Conservation (phyloP, 2,329 filamentous ascomycete genomes). For the Colletotrichum filicis region DNA sequence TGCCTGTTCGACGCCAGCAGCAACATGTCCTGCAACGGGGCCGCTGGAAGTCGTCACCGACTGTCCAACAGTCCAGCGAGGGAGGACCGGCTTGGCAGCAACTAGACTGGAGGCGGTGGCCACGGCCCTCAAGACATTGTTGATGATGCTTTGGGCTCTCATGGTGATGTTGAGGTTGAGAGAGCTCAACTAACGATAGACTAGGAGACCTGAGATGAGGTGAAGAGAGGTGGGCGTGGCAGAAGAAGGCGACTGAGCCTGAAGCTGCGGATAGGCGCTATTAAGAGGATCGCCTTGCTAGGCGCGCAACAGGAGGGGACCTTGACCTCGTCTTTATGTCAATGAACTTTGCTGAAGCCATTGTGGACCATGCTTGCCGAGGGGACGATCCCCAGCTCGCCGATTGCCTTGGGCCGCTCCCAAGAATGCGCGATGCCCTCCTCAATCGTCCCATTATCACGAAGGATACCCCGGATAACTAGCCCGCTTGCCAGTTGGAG, state of each 20-base stretch:
- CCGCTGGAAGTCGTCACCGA: constrained; percentile 25
- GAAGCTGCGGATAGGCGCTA: background rate
- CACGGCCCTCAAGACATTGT: constrained; percentile 18
- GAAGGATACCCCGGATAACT: constrained; percentile 17
- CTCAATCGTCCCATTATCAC: constrained; percentile 23
- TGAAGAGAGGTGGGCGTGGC: constrained; percentile 1
- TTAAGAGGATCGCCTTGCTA: constrained; percentile 11
- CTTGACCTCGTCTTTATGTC: constrained; percentile 30
- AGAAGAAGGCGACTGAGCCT: background rate
- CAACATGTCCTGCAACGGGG: constrained; percentile 23
- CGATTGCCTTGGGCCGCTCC: background rate
- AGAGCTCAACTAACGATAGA: constrained; percentile 10
- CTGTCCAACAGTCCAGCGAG: constrained; percentile 25
- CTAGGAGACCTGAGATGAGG: constrained; percentile 22
- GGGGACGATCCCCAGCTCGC: background rate
- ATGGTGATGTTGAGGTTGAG: constrained; percentile 16
- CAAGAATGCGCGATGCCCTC: constrained; percentile 1
- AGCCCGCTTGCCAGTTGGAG: constrained; percentile 10
- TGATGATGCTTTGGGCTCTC: constrained; percentile 19
- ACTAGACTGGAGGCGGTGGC: constrained; percentile 6
- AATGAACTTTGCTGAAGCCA: constrained; percentile 24
- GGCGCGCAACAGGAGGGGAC: background rate
- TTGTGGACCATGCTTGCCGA: constrained; percentile 12
- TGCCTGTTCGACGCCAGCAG: constrained; percentile 22
- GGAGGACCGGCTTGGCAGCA: background rate